These are phyloP conservation scores for Fusarium mangiferae DNA, from an alignment of 2,329 filamentous ascomycete genomes.

Conservation along the genomic window DNA sequence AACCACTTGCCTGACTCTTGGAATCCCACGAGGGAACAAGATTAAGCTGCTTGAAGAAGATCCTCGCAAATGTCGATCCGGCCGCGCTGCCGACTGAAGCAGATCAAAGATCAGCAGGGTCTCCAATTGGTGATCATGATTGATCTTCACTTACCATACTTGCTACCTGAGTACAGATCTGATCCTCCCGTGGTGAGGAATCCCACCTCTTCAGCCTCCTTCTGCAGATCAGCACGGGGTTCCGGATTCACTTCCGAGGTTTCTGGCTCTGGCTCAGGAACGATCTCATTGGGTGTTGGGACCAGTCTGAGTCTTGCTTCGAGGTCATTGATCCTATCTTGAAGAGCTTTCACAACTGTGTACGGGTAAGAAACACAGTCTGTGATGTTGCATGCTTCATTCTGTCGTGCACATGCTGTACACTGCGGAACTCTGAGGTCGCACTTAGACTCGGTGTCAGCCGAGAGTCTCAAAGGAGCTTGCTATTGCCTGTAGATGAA, in stretches of 20 bases:
- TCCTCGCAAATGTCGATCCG: constrained; percentile 6
- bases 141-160: not conserved
- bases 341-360: accelerated
- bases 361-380: not conserved
- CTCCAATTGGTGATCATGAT: accelerated
- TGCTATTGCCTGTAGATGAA: not conserved
- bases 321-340: not conserved
- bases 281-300: not conserved
- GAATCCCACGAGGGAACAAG: not conserved
- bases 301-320: not conserved
- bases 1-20: accelerated
- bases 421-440: constrained; percentile 4
- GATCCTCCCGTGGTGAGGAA: not conserved
- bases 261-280: not conserved
- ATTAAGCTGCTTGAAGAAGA: constrained; percentile 10
- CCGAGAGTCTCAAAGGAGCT: accelerated
- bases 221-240: not conserved
- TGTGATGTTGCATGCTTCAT: not conserved
- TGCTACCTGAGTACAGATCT: not conserved
- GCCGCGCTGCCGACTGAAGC: constrained; percentile 5
- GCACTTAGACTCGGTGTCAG: not conserved
- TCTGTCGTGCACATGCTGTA: not conserved
- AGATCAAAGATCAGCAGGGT: not conserved
- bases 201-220: constrained; percentile 7
- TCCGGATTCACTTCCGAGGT: not conserved